Conservation (phyloP, 352 stramenopile genomes). For the Pythium utonaiense region DNA sequence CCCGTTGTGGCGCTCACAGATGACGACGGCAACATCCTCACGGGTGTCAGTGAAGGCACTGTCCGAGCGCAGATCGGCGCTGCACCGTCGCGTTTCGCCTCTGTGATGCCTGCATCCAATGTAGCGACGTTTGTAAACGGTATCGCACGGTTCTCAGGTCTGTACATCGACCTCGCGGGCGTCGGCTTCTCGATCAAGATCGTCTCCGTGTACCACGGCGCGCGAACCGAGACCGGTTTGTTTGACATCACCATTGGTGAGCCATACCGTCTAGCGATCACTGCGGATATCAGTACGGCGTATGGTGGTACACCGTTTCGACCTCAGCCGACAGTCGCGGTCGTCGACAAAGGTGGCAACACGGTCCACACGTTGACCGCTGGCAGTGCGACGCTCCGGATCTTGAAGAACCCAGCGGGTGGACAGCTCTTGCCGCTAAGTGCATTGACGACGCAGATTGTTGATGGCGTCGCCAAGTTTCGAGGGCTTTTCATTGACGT, state of each 20-base stretch:
- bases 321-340: conserved; percentile 64
- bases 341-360: conserved; percentile 82
- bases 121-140: conserved; percentile 72
- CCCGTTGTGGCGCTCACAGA: conserved; percentile 72
- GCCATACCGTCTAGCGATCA: conserved; percentile 55
- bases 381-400: conserved; percentile 58
- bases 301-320: conserved; percentile 73
- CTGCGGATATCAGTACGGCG: conserved; percentile 72
- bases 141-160: conserved; percentile 59
- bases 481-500: conserved; percentile 67
- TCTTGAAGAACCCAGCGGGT: conserved; percentile 57
- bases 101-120: conserved; percentile 39
- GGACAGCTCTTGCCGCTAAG: conserved; percentile 46
- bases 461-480: conserved; percentile 54
- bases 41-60: conserved; percentile 42
- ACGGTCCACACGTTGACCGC: conserved; percentile 39
- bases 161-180: conserved; percentile 68
- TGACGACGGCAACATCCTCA: conserved; percentile 74
- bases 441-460: conserved; percentile 52
- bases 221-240: conserved; percentile 58
- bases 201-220: conserved; percentile 56
- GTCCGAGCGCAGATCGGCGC: conserved; percentile 54
- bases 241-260: conserved; percentile 74
- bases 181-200: conserved; percentile 69
- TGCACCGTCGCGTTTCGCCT: conserved; percentile 50